Evolutionary conservation across 805 yeast genomes (phyloP), one percentile per base, ranked within the genome.

Genomic region (Pichia membranifaciens): DNA sequence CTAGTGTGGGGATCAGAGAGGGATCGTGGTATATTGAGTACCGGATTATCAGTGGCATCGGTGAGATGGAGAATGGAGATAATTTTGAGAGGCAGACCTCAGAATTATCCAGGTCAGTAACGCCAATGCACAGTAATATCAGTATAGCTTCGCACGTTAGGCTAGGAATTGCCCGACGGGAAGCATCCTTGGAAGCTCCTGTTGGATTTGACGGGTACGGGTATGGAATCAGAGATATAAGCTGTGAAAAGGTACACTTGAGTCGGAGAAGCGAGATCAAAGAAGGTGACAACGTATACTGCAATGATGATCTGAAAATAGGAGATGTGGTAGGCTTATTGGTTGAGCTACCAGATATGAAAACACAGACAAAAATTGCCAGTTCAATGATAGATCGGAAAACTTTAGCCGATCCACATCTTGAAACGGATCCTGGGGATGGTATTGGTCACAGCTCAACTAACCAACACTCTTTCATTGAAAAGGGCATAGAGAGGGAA

Each of bases 121-220:
- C 50, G 13, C 50, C 50, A 12, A 36, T 16, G 22, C n/a, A 12
- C 15, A 25, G 13, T 22, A 33, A 21, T 41, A 31, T 41, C 36
- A 43, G 40, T 16, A 4, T 28, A 2, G 20, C 42, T 5, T 32
- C 51, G 2, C 51, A 90, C 62, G 88, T 93, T 1, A 68, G 99
- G 25, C 60, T 90, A 25, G 99, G 99, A 0, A 60, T 91, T 33
- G 84, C 84, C 0, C 70, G 98, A 44, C 74, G 88, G 51, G 98
- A 91, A 59, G 93, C 96, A 2, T 78, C 88, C 43, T 65, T 90
- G 38, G 97, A 91, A 55, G 96, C 95, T 0, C 98, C 99, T 0
- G 93, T 90, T 5, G 99, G 99, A 3, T 87, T 79, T 58, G 98
- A 93, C 64, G 91, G 89, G 0, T 93, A 89, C 66, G 91, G 96